Conservation (phyloP, 1,139 yeast species). For the Geotrichum carabidarum region DNA sequence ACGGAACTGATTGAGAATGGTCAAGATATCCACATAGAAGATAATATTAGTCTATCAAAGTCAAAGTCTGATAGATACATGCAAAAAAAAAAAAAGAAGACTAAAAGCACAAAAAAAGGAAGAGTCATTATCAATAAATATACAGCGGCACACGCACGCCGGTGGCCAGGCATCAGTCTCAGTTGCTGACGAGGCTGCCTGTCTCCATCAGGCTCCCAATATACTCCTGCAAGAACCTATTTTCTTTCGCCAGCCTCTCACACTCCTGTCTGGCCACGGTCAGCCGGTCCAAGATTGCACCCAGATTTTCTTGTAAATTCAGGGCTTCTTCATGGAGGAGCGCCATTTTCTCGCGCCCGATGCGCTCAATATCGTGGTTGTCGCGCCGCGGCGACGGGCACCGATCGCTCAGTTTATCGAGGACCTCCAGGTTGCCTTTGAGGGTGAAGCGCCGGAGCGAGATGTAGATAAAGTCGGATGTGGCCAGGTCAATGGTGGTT, state of each 20-base stretch:
- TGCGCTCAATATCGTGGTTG: conserved; percentile 30
- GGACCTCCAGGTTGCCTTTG: neutral
- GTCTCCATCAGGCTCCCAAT: conserved; percentile 78
- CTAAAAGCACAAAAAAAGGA: too few species aligned
- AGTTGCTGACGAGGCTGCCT: conserved; percentile 42
- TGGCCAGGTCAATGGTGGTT: neutral
- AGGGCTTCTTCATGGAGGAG: conserved; percentile 34
- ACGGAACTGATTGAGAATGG: too few species aligned
- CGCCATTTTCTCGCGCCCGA: conserved; percentile 34
- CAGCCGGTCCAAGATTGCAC: conserved; percentile 37
- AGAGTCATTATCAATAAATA: neutral
- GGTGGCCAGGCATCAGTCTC: neutral
- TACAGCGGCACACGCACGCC: too few species aligned
- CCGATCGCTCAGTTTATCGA: neutral
- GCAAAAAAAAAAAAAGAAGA: too few species aligned
- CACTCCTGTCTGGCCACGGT: conserved; percentile 51
- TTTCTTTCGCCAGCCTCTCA: conserved; percentile 65
- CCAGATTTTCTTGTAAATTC: conserved; percentile 37
- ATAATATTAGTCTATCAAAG: too few species aligned
- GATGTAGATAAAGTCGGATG: neutral
- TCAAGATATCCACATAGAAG: too few species aligned
- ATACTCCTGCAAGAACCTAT: conserved; percentile 77
- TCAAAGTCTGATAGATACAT: too few species aligned
- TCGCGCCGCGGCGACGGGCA: conserved; percentile 34
- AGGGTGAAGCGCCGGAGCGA: neutral